phyloP scores from a whole-genome alignment of 1,139 yeast genomes.

The Candida tetrigidarum region DNA sequence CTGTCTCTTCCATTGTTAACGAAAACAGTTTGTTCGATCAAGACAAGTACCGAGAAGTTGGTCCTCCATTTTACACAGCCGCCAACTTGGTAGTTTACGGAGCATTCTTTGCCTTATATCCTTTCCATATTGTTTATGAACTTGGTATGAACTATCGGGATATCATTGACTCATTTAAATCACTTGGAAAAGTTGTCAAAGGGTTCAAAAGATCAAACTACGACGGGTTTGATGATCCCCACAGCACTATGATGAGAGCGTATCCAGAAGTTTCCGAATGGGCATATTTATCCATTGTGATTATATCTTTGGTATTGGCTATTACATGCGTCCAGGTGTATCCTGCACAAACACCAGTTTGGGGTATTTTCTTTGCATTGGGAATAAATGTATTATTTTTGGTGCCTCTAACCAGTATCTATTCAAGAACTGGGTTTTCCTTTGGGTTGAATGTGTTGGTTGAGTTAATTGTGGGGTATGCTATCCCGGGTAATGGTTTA shows the following conservation, averaged over 20 bases:
- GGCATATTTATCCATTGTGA: conserved; percentile 54
- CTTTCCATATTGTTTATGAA: conserved; percentile 52
- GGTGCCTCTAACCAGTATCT: conserved; percentile 52
- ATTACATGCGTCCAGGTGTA: conserved; percentile 51
- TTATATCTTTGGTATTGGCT: conserved; percentile 52
- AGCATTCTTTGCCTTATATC: conserved; percentile 57
- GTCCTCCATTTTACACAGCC: conserved; percentile 64
- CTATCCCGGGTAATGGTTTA: conserved; percentile 61
- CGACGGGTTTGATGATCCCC: conserved; percentile 50
- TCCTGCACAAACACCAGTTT: conserved; percentile 55
- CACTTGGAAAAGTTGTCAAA: conserved; percentile 23
- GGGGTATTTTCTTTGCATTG: conserved; percentile 62
- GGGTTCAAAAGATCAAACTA: conserved; percentile 30
- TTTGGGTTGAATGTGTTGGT: conserved; percentile 60
- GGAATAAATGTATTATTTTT: conserved; percentile 58
- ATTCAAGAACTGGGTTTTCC: conserved; percentile 53
- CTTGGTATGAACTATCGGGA: conserved; percentile 33
- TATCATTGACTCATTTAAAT: conserved; percentile 19
- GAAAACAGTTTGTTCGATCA: conserved; percentile 37
- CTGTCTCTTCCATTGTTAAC: conserved; percentile 45
- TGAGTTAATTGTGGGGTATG: conserved; percentile 63
- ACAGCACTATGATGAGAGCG: conserved; percentile 53
- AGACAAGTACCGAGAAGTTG: conserved; percentile 42
- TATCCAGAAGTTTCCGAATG: conserved; percentile 66
- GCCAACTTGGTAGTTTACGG: conserved; percentile 59